Base-by-base conservation (phyloP, 2,329 filamentous ascomycete species). In the Dactylellina sp. region DNA sequence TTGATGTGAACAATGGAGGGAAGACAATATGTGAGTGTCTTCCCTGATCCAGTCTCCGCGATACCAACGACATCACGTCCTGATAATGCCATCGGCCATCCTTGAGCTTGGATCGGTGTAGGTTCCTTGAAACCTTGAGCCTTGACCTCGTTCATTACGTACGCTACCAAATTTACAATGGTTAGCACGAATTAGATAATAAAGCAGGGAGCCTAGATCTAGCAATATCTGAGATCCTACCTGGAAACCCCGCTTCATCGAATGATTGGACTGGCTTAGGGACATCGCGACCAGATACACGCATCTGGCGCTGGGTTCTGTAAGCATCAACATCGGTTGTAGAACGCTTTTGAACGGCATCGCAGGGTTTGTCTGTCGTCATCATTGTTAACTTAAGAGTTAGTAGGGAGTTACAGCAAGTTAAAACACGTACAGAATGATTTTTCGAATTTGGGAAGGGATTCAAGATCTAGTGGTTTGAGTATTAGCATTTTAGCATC, bases 1-100 rank as follows among this genome's bases (percentile, higher is more conserved):
- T 99, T 98, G 86, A 99, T 99, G 87, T 99, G 95, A 75, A 99
- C 95, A 78, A 99, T 99, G 65, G 95, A 92, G 71, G 95, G 95
- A 78, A 99, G 88, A 84, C 94, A 98, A 85, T 99, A 99, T 60
- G 93, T 97, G 77, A 99, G 87, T 2, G 95, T 99, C 89, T 99
- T 99, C 86, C 95, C 95, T 77, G 95, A 99, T 82, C 95, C 95
- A 71, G 95, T 99, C 86, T 99, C 95, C 79, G 95, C 95, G 84
- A 99, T 97, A 89, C 95, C 95, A 80, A 98, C 94, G 75, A 98
- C 94, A 82, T 99, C 95, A 79, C 95, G 94, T 84, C 95, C 95
- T 78, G 94, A 96, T 57, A 99, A 89, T 80, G 95, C 93, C 95
- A 98, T 98, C 76, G 95, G 95, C 95, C 95, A 98, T 76, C 95